Evolutionary conservation across 257 asterid genomes (phyloP).

Genomic region (Jacaranda copaia): DNA sequence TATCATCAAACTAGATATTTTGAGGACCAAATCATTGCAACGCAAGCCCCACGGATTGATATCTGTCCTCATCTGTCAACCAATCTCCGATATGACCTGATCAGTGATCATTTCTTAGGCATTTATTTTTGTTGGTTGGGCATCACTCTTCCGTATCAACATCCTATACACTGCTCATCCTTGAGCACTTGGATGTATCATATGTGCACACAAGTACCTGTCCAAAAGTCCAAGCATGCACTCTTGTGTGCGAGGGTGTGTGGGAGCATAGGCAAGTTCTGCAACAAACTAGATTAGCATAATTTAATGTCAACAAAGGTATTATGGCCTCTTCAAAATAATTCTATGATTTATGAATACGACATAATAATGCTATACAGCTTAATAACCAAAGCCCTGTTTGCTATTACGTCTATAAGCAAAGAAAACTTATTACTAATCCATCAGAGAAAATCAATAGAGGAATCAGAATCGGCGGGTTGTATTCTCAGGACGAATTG

Average conservation of each 20-base stretch:
- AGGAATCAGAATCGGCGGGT: slow-evolving; percentile 42
- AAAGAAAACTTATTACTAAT: not conserved
- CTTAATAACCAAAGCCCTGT: not conserved
- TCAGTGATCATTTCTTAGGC: too few species aligned
- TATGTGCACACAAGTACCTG: too few species aligned
- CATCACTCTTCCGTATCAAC: too few species aligned
- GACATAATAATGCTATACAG: not conserved
- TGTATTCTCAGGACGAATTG: slow-evolving; percentile 55
- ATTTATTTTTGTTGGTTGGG: too few species aligned
- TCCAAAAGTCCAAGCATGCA: too few species aligned
- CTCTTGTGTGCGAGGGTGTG: not conserved
- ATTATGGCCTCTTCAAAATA: not conserved
- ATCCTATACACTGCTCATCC: too few species aligned
- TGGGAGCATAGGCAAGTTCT: not conserved
- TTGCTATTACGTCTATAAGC: not conserved
- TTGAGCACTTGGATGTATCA: too few species aligned
- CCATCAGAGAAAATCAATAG: not conserved
- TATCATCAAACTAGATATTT: too few species aligned
- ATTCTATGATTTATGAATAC: not conserved
- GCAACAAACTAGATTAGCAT: not conserved
- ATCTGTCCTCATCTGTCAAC: too few species aligned
- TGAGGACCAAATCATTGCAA: too few species aligned
- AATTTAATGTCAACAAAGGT: not conserved
- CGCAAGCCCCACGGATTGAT: too few species aligned
- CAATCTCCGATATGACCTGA: too few species aligned